Evolutionary conservation across 768 basidiomycete genomes (phyloP).

Genomic region (Pleurotus sapidus): DNA sequence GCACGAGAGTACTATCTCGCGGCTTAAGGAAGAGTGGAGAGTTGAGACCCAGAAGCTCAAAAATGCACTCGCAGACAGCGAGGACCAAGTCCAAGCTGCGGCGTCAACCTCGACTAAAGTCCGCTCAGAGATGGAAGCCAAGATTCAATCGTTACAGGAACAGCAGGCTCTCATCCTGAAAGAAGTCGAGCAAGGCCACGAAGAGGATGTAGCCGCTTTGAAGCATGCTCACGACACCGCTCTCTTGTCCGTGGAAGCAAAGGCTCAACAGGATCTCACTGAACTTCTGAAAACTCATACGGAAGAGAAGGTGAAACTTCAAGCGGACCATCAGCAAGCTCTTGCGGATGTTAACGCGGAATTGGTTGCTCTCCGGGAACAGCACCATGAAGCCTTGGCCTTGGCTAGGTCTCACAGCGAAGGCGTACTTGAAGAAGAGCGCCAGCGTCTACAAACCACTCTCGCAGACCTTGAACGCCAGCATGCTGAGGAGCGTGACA

Average conservation of each 20-base stretch:
- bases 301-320: slow-evolving; percentile 34
- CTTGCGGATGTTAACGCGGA: slow-evolving; percentile 37
- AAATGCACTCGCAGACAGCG: slow-evolving; percentile 37
- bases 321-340: slow-evolving; percentile 46
- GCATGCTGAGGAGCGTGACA: slow-evolving; percentile 46
- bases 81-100: slow-evolving; percentile 38
- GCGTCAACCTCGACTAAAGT: slow-evolving; percentile 3
- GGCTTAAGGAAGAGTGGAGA: slow-evolving; percentile 52
- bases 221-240: slow-evolving; percentile 43
- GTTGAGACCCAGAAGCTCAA: slow-evolving; percentile 49
- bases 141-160: slow-evolving; percentile 45
- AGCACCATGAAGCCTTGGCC: slow-evolving; percentile 35
- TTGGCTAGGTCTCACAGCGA: slow-evolving; percentile 30
- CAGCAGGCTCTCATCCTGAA: slow-evolving; percentile 53
- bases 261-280: slow-evolving; percentile 23
- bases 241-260: slow-evolving; percentile 26
- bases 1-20: slow-evolving; percentile 49
- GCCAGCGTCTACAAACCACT: slow-evolving; percentile 36
- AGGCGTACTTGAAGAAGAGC: slow-evolving; percentile 45
- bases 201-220: slow-evolving; percentile 49
- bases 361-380: slow-evolving; percentile 34
- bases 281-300: slow-evolving; percentile 38
- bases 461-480: slow-evolving; percentile 49
- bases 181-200: slow-evolving; percentile 55
- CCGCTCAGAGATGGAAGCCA: slow-evolving; percentile 42